These are phyloP conservation scores for Pyrenochaeta sp. DNA, from an alignment of 2,329 filamentous ascomycete genomes.

Conservation along the genomic window DNA sequence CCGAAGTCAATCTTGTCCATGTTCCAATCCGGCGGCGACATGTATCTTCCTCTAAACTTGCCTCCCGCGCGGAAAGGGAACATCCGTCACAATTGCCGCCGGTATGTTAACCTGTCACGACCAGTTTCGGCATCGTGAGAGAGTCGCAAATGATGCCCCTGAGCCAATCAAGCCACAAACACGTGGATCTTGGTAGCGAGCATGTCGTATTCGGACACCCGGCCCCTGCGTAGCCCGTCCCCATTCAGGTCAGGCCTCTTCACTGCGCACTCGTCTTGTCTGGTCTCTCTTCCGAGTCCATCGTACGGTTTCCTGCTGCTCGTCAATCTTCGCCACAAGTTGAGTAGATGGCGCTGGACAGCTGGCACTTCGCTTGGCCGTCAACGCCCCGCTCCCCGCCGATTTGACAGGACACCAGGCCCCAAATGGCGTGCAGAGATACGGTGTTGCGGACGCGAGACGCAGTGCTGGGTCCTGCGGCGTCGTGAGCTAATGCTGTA, in stretches of 20 bases:
- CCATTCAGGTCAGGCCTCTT: background rate
- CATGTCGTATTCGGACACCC: background rate
- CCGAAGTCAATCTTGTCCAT: too few relatives aligned
- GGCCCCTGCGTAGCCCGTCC: background rate
- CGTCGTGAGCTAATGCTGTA: too few relatives aligned
- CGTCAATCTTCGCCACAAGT: conserved; percentile 12
- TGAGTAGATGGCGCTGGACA: conserved; percentile 1
- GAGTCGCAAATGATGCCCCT: conserved; percentile 6
- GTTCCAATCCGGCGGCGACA: too few relatives aligned
- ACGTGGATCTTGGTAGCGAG: conserved; percentile 19
- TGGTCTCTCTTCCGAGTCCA: background rate
- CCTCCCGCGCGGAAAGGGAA: background rate
- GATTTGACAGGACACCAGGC: background rate
- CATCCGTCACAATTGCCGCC: conserved; percentile 5
- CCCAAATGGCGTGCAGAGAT: too few relatives aligned
- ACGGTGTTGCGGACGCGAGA: too few relatives aligned
- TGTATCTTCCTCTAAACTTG: too few relatives aligned
- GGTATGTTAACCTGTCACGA: background rate
- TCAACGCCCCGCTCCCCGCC: conserved; percentile 1
- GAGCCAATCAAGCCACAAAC: conserved; percentile 24
- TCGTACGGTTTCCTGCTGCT: background rate
- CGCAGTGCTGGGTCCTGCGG: too few relatives aligned
- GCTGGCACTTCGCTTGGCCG: conserved; percentile 10
- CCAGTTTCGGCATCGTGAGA: background rate
- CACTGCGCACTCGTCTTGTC: conserved; percentile 1